These are phyloP conservation scores for Pyrus hybrid DNA, from an alignment of 331 rosid genomes.

Conservation along the genomic window DNA sequence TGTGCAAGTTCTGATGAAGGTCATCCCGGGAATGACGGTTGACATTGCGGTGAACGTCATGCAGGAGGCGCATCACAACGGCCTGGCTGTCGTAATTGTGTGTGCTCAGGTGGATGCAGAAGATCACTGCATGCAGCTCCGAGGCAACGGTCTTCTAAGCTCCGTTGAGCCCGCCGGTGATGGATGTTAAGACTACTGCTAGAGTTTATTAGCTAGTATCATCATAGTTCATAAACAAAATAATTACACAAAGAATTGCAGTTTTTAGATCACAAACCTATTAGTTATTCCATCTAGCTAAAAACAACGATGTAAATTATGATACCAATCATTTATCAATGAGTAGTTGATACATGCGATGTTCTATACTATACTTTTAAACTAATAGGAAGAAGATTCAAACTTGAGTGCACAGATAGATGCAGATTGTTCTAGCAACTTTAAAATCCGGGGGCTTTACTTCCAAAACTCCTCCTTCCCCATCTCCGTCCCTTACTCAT, in stretches of 20 bases:
- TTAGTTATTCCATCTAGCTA: neutral
- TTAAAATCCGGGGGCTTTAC: neutral
- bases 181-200: constrained; percentile 25
- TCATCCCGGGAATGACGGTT: constrained; percentile 86
- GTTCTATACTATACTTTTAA: too few species aligned
- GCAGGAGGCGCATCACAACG: constrained; percentile 93
- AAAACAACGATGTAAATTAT: neutral
- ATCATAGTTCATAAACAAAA: neutral
- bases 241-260: neutral
- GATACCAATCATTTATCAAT: neutral
- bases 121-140: constrained; percentile 85
- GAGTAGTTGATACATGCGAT: neutral
- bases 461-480: neutral
- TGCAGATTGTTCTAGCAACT: too few species aligned
- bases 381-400: neutral
- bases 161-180: constrained; percentile 84
- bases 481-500: neutral
- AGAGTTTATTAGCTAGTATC: neutral
- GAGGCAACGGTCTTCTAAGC: constrained; percentile 92
- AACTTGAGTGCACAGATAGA: neutral
- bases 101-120: constrained; percentile 92
- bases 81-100: constrained; percentile 70
- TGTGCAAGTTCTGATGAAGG: constrained; percentile 93
- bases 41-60: constrained; percentile 86
- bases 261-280: neutral